Base-by-base conservation (phyloP, 495 filamentous ascomycete species). In the Letharia columbiana region DNA sequence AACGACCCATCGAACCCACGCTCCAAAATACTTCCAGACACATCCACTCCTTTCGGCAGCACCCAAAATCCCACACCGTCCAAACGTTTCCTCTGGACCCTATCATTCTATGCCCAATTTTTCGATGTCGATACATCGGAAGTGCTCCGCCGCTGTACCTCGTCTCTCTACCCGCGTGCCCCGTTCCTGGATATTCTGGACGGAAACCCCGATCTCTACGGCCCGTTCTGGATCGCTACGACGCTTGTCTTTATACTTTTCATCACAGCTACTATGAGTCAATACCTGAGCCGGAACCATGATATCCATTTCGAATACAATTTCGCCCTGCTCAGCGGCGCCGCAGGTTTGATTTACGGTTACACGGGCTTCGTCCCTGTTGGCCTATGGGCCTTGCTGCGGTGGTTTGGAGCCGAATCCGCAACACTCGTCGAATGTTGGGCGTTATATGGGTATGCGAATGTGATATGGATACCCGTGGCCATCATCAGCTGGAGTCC, bases 121-220 rank as follows among this genome's bases (percentile, higher is more conserved):
- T 98, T 98, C 77, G 94, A 98, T 71, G 92, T 98, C 64, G 92
- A 98, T 76, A 98, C 94, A 49, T 87, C 84, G 69, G 86, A 90
- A 63, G 91, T 98, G 40, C 78, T 96, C 57, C 79, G 84, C 70
- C 88, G 94, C 66, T 96, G 93, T 74, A 82, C 85, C 73, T 88
- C 91, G 0, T 86, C 92, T 33, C 77, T 98, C 37, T 96, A 89
- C 77, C 94, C 95, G 41, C 86, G 91, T 61, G 86, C 86, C 59
- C 96, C 96, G 79, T 98, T 98, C 77, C 86, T 98, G 65, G 94
- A 98, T 72, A 89, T 97, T 44, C 81, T 97, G 9, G 94, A 97
- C 71, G 94, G 92, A n/a, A 96, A 97, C 73, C 91, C 94, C 28
- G 94, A 98, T 73, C 82, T 98, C 63, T 98, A 98, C 79, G 88